A percentile compares a stretch with the other conserved stretches of the same genome.
phyloP scores from a whole-genome alignment of 2,329 filamentous ascomycete genomes.

The Emydomyces testavorans region DNA sequence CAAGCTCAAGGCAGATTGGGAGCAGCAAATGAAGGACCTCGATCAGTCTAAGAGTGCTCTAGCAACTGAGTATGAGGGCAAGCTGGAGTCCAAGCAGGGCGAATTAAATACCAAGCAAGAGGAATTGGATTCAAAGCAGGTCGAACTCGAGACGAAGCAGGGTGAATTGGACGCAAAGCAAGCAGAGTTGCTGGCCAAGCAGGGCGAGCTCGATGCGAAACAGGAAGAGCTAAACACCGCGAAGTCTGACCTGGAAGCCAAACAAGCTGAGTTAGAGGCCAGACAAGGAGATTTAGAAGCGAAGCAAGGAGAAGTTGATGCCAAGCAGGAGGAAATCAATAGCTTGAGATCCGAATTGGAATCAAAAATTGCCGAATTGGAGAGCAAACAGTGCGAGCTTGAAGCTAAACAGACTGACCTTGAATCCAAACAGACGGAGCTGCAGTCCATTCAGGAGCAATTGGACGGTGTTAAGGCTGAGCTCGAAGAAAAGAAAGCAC shows the following conservation, averaged over 20 bases:
- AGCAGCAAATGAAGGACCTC: constrained; percentile 30
- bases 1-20: constrained; percentile 27
- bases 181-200: constrained; percentile 20
- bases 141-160: constrained; percentile 21
- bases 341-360: constrained; percentile 20
- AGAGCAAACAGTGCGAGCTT: constrained; percentile 19
- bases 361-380: constrained; percentile 14
- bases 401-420: constrained; percentile 20
- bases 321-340: constrained; percentile 16
- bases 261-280: constrained; percentile 15
- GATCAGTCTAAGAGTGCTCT: constrained; percentile 28
- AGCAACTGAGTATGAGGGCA: constrained; percentile 27
- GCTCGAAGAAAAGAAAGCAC: constrained; percentile 25
- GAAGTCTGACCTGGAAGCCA: constrained; percentile 18
- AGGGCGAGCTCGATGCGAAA: constrained; percentile 13
- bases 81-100: constrained; percentile 21
- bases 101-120: constrained; percentile 25
- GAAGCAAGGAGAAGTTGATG: constrained; percentile 13
- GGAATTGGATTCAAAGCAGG: constrained; percentile 26
- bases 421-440: constrained; percentile 17
- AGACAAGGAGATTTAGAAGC: constrained; percentile 15
- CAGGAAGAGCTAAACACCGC: constrained; percentile 16
- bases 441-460: constrained; percentile 21
- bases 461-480: constrained; percentile 26
- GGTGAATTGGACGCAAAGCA: constrained; percentile 22